Percentiles rank a stretch among this genome's conserved stretches.
Conservation (phyloP, 2,329 filamentous ascomycete genomes). For the Aspergillus clavatus region DNA sequence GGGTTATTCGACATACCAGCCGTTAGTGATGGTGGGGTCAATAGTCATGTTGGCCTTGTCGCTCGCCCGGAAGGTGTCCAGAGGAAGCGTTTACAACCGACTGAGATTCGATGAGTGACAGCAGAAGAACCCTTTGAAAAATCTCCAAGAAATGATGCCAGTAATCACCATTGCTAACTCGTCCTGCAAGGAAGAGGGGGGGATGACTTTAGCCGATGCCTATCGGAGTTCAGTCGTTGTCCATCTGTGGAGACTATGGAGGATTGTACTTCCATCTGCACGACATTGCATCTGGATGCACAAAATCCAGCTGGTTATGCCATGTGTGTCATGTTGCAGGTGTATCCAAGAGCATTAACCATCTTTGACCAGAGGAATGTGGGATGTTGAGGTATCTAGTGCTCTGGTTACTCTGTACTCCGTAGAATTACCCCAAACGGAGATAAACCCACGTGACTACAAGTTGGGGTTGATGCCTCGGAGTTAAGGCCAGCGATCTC, state of each 20-base stretch:
- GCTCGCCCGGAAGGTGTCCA: neutral
- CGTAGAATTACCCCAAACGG: too few relatives aligned
- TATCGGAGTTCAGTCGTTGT: neutral
- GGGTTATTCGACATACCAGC: neutral
- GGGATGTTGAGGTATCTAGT: too few relatives aligned
- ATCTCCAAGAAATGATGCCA: neutral
- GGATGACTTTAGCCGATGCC: neutral
- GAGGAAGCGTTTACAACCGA: too few relatives aligned
- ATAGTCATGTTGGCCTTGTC: neutral
- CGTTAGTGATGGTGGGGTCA: neutral
- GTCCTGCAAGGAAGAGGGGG: neutral
- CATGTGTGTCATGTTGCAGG: too few relatives aligned
- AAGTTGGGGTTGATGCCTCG: neutral
- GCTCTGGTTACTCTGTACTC: too few relatives aligned
- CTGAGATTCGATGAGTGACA: neutral
- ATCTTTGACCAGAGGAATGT: too few relatives aligned
- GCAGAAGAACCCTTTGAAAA: neutral
- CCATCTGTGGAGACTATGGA: neutral
- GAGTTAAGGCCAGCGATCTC: neutral
- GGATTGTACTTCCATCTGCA: neutral
- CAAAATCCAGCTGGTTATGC: too few relatives aligned
- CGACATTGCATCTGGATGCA: neutral
- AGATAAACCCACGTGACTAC: too few relatives aligned
- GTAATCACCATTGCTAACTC: neutral
- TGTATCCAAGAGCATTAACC: too few relatives aligned